Evolutionary conservation across 140 eudicot species (phyloP).

Genomic region (Senecio squalidus): DNA sequence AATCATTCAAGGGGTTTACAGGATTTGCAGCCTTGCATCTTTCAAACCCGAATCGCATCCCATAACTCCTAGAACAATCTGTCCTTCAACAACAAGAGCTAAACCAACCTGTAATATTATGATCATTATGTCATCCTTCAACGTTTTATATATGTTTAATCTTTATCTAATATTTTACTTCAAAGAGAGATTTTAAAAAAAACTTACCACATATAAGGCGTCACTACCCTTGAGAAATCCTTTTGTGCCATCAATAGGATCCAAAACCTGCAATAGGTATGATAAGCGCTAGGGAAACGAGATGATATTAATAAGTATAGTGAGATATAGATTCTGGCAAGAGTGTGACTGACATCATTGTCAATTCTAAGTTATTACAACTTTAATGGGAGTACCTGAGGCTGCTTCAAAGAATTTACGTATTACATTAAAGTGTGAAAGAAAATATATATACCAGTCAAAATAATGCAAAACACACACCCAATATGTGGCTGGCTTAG

Average conservation of each 20-base stretch:
- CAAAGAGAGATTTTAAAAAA: constrained; percentile 1
- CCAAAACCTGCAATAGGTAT: constrained; percentile 63
- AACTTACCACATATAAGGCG: constrained; percentile 91
- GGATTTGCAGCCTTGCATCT: no score
- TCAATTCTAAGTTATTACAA: no score
- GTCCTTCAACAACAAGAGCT: constrained; percentile 91
- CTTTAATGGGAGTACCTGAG: neutral
- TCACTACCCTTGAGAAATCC: constrained; percentile 84
- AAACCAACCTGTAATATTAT: constrained; percentile 68
- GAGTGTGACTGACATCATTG: neutral
- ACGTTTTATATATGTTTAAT: neutral
- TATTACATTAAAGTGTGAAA: no score
- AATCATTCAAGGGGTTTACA: no score
- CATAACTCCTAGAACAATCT: constrained; percentile 88
- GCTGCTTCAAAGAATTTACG: neutral
- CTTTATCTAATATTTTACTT: neutral
- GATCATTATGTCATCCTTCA: neutral
- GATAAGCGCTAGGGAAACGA: neutral
- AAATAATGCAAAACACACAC: no score
- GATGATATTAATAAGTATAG: neutral
- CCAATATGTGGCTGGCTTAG: no score
- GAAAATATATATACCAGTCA: no score
- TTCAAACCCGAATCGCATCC: constrained; percentile 96
- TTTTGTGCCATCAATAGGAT: constrained; percentile 94
- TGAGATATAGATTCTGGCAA: no score